Evolutionary conservation across 768 basidiomycete species (phyloP), one percentile per base, ranked within the genome.

Genomic region (Dictyophora rubrovolvata): DNA sequence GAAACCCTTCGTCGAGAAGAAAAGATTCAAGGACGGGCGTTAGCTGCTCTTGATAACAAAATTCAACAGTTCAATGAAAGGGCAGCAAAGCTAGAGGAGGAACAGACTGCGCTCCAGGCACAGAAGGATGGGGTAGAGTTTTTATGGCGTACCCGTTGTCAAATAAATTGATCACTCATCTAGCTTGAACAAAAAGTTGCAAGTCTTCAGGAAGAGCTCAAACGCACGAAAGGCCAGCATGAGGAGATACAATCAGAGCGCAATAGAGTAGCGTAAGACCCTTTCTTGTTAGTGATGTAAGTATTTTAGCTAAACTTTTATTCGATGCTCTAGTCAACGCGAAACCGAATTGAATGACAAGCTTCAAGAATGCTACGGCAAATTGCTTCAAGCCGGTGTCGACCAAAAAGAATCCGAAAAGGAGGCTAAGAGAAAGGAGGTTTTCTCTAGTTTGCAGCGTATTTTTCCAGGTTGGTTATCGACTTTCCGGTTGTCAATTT

Each of bases 261-360:
- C 53, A 80, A 79, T 1, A 81, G 85, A 60, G 86, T 95, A 64
- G 77, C 77, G 93, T 94, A 66, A 42, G 86, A 69, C 0, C n/a
- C 1, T 42, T 16, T 8, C 14, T 55, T 37, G 11, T 20, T 18
- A 16, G 52, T 53, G 11, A 18, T 12, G 37, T 16, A 54, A 20
- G 34, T 5, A 51, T 11, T 14, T 48, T 10, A 3, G 10, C 23
- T 53, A n/a, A 5, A 1, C 53, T 34, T 23, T 35, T 33, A 22
- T 48, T 23, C n/a, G n/a, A n/a, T n/a, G n/a, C n/a, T n/a, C n/a
- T 63, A 98, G 93, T 50, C 89, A 91, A 74, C 80, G 93, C 12
- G 93, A 96, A 70, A 81, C 83, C 0, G 94, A 99, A 65, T 81
- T 87, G 22, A 94, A 95, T 68, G 95, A 95, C 72, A 93, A 94